Percentiles rank a stretch among this genome's conserved stretches.
Conservation (phyloP, 495 filamentous ascomycete species). For the Aspergillus bertholletiae region DNA sequence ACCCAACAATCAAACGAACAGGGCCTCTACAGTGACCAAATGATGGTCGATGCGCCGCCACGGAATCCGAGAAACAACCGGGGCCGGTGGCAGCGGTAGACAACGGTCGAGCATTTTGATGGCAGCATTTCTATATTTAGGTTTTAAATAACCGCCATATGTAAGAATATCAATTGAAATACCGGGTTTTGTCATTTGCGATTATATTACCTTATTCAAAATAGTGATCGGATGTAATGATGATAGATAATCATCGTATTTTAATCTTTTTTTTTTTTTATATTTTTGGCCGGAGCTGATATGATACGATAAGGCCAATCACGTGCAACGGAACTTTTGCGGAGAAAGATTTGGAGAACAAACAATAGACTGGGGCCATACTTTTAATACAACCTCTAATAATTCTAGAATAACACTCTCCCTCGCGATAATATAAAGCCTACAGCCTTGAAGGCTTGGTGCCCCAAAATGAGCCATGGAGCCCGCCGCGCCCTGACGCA, state of each 20-base stretch:
- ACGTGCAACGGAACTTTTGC: constrained; percentile 31
- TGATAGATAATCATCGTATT: too few species aligned
- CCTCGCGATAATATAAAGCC: background rate
- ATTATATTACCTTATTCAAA: background rate
- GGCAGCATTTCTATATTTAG: background rate
- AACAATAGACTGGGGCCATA: background rate
- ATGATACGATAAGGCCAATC: constrained; percentile 31
- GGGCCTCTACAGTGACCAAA: constrained; percentile 40
- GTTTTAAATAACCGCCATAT: background rate
- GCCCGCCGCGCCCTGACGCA: constrained; percentile 33
- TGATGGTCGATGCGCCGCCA: constrained; percentile 40
- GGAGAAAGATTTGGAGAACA: constrained; percentile 23
- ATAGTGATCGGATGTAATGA: too few species aligned
- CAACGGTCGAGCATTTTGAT: background rate
- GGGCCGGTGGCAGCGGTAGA: constrained; percentile 20
- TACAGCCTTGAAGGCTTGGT: background rate
- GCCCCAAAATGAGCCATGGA: constrained; percentile 27
- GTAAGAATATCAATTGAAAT: background rate
- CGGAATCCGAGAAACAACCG: constrained; percentile 19
- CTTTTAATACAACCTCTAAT: background rate
- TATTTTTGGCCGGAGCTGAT: too few species aligned
- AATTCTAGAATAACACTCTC: background rate
- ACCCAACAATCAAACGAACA: constrained; percentile 15
- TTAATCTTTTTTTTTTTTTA: too few species aligned
- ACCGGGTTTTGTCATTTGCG: background rate